Base-by-base conservation (phyloP, 306 rosid genomes). In the Vigna angularis region DNA sequence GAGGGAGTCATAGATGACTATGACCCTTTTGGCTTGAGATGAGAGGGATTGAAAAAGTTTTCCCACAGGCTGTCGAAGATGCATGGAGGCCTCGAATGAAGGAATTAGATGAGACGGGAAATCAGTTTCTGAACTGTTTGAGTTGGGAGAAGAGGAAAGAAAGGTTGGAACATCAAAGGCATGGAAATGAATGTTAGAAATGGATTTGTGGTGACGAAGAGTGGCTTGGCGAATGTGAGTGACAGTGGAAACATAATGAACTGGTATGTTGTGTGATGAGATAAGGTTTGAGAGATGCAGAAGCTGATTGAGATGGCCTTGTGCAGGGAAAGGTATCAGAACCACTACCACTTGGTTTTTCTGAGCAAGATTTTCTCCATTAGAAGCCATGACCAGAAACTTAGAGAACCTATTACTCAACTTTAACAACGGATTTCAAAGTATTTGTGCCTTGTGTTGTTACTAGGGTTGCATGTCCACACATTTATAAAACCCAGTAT, bases 241-340 rank as follows among this genome's bases (percentile, higher is more conserved):
- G 63, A 89, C 7, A 2, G 91, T 36, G 34, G 88, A 81, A 18
- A 83, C 87, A 73, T 53, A 89, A 78, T 91, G 90, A 50, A 90
- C 85, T 0, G 93, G 89, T 26, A 91, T 81, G 52, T 85, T 53
- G 78, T 79, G 73, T 55, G 84, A 56, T 15, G 75, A 36, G 70
- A 93, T 56, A 2, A 85, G 82, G 66, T 83, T 84, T 15, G 91
- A 83, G 61, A 89, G 84, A 74, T 90, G 96, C 56, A 93, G 84
- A 64, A 93, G 91, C 44, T 88, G 98, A 75, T 93, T 93, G 26
- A 93, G 88, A 79, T 93, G 97, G 38, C 93, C 93, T 74, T 91
- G 96, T 8, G 91, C 90, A 0, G 88, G 88, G 18, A 89, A 66
- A 3, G 93, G 91, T 26, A 91, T 85, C 79, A 86, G 55, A 24